Percentiles rank a stretch among this genome's conserved stretches.
phyloP scores from a whole-genome alignment of 305 asterid genomes.

The Plantago lanceolata region DNA sequence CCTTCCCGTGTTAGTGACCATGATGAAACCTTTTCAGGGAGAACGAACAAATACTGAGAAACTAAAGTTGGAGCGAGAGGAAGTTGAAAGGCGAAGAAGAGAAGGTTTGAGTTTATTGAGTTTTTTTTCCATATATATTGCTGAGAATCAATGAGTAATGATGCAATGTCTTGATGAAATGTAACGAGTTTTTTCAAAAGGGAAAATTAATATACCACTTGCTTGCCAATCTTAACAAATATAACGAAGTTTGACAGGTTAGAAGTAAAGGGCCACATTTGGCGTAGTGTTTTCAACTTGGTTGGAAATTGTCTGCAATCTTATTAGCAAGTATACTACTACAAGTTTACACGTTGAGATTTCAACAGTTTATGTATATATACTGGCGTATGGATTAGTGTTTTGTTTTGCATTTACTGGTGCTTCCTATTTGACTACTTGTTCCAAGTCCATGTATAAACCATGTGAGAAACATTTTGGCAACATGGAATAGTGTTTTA shows the following conservation, averaged over 20 bases:
- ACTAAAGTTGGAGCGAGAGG: constrained; percentile 62
- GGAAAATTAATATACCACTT: no score
- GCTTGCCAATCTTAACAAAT: no score
- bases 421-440: background rate
- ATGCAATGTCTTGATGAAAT: background rate
- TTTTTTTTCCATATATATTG: background rate
- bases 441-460: background rate
- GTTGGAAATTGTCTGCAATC: no score
- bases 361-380: background rate
- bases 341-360: no score
- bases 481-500: background rate
- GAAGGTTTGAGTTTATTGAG: constrained; percentile 44
- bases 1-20: constrained; percentile 16
- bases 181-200: background rate
- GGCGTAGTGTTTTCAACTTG: no score
- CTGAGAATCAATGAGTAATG: background rate
- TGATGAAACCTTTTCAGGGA: constrained; percentile 38
- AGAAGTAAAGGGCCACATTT: no score
- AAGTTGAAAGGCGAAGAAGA: constrained; percentile 62
- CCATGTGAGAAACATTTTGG: background rate
- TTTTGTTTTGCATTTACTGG: background rate
- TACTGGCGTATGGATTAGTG: background rate
- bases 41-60: constrained; percentile 57
- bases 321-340: no score
- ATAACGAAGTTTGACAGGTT: no score